phyloP scores from a whole-genome alignment of 495 filamentous ascomycete genomes.

The Clavariopsis aquatica region DNA sequence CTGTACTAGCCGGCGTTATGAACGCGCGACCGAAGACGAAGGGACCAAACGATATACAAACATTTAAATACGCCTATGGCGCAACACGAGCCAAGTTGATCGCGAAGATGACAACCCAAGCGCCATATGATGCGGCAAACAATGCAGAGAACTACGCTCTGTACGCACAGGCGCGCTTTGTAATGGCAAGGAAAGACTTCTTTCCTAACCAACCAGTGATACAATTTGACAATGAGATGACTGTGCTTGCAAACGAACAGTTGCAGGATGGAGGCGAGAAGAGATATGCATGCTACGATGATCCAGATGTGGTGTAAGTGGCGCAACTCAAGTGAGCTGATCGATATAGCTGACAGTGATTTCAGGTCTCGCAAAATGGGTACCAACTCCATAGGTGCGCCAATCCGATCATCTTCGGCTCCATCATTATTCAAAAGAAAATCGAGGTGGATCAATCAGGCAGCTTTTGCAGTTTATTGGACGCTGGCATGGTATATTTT shows the following conservation, averaged over 20 bases:
- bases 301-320: constrained; percentile 28
- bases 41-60: constrained; percentile 22
- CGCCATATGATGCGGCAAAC: constrained; percentile 23
- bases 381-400: neutral
- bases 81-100: constrained; percentile 25
- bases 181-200: constrained; percentile 17
- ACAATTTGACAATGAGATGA: constrained; percentile 17
- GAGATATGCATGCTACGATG: constrained; percentile 18
- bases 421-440: neutral
- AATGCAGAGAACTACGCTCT: constrained; percentile 32
- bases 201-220: constrained; percentile 23
- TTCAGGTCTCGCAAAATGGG: neutral
- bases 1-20: constrained; percentile 22
- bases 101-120: constrained; percentile 15
- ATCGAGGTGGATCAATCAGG: neutral
- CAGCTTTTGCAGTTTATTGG: neutral
- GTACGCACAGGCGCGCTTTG: constrained; percentile 30
- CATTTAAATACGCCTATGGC: constrained; percentile 28
- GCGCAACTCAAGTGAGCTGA: neutral
- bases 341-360: neutral
- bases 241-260: constrained; percentile 13
- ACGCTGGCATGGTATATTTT: neutral
- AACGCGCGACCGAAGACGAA: constrained; percentile 19
- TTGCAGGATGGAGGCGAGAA: constrained; percentile 12
- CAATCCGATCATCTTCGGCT: constrained; percentile 1